A percentile compares a stretch with the other conserved stretches of the same genome.
Conservation (phyloP, 176 grass and related monocot genomes). For the Ensete ventricosum region DNA sequence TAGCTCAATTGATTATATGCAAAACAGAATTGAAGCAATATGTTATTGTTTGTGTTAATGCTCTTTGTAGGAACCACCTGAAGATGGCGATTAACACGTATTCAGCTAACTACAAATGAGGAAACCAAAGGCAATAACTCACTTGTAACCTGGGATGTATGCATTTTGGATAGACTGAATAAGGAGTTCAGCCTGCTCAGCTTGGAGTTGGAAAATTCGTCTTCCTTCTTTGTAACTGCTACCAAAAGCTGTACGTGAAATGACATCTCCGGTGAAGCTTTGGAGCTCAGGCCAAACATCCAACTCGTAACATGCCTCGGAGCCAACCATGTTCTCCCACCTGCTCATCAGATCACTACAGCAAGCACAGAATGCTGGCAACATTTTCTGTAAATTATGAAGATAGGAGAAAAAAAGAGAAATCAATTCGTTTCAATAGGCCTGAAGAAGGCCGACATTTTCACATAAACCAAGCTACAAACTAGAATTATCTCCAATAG, state of each 20-base stretch:
- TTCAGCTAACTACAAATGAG: no score
- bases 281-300: slow-evolving; percentile 46
- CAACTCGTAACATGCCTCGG: slow-evolving; percentile 30
- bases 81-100: no score
- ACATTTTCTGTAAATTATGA: slow-evolving; percentile 29
- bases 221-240: slow-evolving; percentile 55
- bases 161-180: slow-evolving; percentile 13
- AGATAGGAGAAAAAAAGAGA: neutral
- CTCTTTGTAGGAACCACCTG: no score
- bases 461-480: neutral
- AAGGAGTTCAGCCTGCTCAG: slow-evolving; percentile 23
- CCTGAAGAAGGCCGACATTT: neutral
- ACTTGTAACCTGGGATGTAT: slow-evolving; percentile 43
- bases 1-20: no score
- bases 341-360: slow-evolving; percentile 35
- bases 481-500: neutral
- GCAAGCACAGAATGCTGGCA: slow-evolving; percentile 53
- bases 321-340: slow-evolving; percentile 35
- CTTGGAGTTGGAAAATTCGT: slow-evolving; percentile 48
- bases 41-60: no score
- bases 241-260: slow-evolving; percentile 57
- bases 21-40: no score
- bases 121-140: neutral
- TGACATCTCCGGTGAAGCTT: slow-evolving; percentile 60
- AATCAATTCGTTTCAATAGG: neutral